phyloP scores from a whole-genome alignment of 2,329 filamentous ascomycete species.

The Trichoderma breve region DNA sequence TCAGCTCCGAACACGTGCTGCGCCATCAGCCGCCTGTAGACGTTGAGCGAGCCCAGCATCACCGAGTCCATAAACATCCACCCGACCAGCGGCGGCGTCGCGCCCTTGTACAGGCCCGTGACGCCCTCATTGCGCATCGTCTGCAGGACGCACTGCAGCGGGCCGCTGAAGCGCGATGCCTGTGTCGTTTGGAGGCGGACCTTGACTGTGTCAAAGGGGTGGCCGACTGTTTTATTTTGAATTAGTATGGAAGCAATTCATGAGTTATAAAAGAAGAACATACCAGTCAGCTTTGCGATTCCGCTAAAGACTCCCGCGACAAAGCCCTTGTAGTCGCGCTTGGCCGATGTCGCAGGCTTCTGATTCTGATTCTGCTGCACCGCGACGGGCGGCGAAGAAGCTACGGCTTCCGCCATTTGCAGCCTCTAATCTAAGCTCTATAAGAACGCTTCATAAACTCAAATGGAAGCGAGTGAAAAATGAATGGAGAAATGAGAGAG shows the following conservation, averaged over 20 bases:
- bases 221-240: conserved; percentile 48
- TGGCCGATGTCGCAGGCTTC: conserved; percentile 14
- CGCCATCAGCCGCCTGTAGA: conserved; percentile 82
- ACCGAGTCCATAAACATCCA: conserved; percentile 97
- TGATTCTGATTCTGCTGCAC: neutral
- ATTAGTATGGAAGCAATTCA: neutral
- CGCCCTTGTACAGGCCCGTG: conserved; percentile 87
- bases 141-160: conserved; percentile 78
- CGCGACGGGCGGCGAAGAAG: neutral
- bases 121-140: conserved; percentile 85
- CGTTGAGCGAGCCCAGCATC: conserved; percentile 88
- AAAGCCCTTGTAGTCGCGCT: conserved; percentile 82
- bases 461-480: neutral
- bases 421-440: neutral
- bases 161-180: conserved; percentile 74
- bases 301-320: conserved; percentile 95
- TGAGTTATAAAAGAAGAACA: neutral
- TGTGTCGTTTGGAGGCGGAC: conserved; percentile 89
- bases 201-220: conserved; percentile 94
- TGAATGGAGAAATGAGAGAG: neutral
- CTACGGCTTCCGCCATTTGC: conserved; percentile 12
- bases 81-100: conserved; percentile 84
- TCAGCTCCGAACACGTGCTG: conserved; percentile 70
- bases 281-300: conserved; percentile 83
- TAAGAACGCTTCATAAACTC: neutral